Conservation (phyloP, 208 protist species). For the Wallacemonas sp. region DNA sequence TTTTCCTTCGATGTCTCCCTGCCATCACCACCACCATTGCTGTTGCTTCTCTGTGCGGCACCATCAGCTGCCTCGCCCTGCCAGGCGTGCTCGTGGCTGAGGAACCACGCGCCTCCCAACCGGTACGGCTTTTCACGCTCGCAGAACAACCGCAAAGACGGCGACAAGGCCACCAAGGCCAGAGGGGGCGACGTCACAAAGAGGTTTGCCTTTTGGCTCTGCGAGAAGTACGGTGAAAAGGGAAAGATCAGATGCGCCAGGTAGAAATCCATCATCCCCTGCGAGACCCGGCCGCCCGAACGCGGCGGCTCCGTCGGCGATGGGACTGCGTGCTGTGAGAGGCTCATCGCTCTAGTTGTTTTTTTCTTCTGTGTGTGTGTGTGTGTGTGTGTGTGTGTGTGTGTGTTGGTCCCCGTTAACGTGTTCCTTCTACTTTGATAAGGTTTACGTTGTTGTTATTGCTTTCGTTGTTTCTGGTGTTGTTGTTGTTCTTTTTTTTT, state of each 20-base stretch:
- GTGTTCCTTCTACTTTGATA: not conserved
- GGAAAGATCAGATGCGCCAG: not conserved
- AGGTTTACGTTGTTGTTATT: not conserved
- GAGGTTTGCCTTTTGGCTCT: conserved; percentile 1
- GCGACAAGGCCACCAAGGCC: conserved; percentile 9
- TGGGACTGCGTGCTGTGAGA: no score
- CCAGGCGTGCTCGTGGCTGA: conserved; percentile 12
- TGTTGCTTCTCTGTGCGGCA: no score
- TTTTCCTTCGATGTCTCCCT: not conserved
- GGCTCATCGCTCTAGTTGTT: no score
- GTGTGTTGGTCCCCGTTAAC: no score
- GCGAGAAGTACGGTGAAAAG: conserved; percentile 4
- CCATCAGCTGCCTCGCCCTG: not conserved
- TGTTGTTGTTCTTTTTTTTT: conserved; percentile 19
- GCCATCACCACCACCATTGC: not conserved
- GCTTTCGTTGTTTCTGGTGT: not conserved
- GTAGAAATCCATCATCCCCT: not conserved
- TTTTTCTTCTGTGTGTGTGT: no score
- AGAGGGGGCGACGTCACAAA: conserved; percentile 8
- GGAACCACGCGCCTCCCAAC: conserved; percentile 10
- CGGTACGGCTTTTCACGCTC: conserved; percentile 11
- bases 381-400: no score
- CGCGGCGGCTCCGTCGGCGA: no score
- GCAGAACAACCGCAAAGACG: conserved; percentile 7
- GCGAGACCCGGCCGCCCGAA: not conserved